Evolutionary conservation across 1,139 yeast species (phyloP).

Genomic region (Yamadazyma friedrichii): DNA sequence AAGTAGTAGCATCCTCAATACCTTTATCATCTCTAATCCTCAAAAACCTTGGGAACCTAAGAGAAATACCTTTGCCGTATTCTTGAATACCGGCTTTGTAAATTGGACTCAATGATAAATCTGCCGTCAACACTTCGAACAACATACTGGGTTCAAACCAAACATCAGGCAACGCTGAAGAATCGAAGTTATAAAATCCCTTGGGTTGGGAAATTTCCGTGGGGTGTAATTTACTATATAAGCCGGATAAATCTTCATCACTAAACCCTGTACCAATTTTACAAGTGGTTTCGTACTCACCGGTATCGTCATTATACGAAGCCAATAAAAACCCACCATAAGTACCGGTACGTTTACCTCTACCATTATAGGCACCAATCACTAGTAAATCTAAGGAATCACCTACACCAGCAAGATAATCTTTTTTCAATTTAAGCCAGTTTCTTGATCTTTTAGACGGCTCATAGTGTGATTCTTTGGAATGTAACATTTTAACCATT

Average conservation of each 20-base stretch:
- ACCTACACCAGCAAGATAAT: conserved; percentile 90
- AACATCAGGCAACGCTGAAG: conserved; percentile 73
- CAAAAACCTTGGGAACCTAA: conserved; percentile 88
- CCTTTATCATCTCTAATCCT: conserved; percentile 85
- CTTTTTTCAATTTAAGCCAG: conserved; percentile 95
- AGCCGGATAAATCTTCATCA: conserved; percentile 69
- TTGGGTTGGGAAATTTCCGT: conserved; percentile 70
- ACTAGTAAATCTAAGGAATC: conserved; percentile 94
- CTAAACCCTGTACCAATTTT: conserved; percentile 97
- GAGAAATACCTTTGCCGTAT: conserved; percentile 83
- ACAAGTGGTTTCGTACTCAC: conserved; percentile 92
- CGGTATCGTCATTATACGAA: conserved; percentile 83
- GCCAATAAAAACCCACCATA: conserved; percentile 95
- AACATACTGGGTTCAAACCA: conserved; percentile 92
- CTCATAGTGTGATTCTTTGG: conserved; percentile 79
- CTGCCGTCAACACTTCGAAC: conserved; percentile 94
- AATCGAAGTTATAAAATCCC: conserved; percentile 67
- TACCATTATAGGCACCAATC: conserved; percentile 90
- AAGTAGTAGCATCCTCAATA: conserved; percentile 85
- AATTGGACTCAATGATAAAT: conserved; percentile 85
- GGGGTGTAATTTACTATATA: conserved; percentile 62
- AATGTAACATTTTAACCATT: conserved; percentile 89
- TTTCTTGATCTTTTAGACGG: conserved; percentile 94
- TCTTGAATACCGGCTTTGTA: conserved; percentile 83
- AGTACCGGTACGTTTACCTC: conserved; percentile 90